Evolutionary conservation across 768 basidiomycete genomes (phyloP).

Genomic region (Crassisporium funariophilum): DNA sequence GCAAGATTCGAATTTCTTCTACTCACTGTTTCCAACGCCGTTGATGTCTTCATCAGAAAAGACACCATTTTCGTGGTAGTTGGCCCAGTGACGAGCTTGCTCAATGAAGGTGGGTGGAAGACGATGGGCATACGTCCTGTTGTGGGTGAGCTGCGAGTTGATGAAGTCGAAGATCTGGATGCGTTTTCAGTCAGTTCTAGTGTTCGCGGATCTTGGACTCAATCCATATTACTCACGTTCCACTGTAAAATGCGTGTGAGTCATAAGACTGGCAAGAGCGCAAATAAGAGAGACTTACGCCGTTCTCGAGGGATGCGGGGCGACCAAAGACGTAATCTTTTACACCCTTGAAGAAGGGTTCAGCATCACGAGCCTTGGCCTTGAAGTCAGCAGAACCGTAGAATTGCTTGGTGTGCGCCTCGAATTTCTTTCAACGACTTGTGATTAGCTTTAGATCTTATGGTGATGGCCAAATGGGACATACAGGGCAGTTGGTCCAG

Average conservation of each 20-base stretch:
- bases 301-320: conserved; percentile 66
- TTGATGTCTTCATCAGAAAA: conserved; percentile 65
- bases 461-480: conserved; percentile 9
- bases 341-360: conserved; percentile 64
- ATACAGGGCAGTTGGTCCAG: conserved; percentile 63
- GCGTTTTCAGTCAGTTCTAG: conserved; percentile 9
- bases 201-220: neutral
- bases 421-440: no score
- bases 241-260: conserved; percentile 49
- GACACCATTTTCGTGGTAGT: conserved; percentile 78
- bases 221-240: conserved; percentile 56
- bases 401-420: conserved; percentile 62
- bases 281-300: conserved; percentile 44
- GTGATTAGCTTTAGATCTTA: no score
- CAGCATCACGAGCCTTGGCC: conserved; percentile 53
- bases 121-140: conserved; percentile 77
- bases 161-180: conserved; percentile 75
- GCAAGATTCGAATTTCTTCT: neutral
- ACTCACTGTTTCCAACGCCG: conserved; percentile 80
- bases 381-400: conserved; percentile 70
- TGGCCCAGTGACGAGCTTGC: conserved; percentile 72
- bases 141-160: conserved; percentile 75
- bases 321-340: conserved; percentile 75
- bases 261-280: conserved; percentile 12
- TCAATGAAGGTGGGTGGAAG: conserved; percentile 79